phyloP scores from a whole-genome alignment of 2,329 filamentous ascomycete genomes.

The Curvularia spicifera region DNA sequence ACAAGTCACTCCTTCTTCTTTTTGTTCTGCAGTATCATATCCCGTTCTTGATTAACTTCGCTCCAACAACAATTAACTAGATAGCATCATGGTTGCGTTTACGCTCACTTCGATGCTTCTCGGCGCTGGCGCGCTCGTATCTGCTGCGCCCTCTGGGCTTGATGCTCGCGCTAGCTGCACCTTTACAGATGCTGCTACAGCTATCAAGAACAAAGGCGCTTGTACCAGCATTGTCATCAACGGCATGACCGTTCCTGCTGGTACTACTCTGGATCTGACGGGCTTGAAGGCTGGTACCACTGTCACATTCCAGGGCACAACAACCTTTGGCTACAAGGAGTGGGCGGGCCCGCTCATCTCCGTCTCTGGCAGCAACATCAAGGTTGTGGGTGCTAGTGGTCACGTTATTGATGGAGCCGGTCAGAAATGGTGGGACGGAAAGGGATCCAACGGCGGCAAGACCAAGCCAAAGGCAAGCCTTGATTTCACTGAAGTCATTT shows the following conservation, averaged over 20 bases:
- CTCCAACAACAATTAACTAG: slow-evolving; percentile 4
- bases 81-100: slow-evolving; percentile 32
- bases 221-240: slow-evolving; percentile 63
- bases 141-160: slow-evolving; percentile 41
- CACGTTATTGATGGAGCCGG: slow-evolving; percentile 65
- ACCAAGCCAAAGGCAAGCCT: slow-evolving; percentile 43
- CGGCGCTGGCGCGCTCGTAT: slow-evolving; percentile 40
- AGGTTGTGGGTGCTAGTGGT: slow-evolving; percentile 64
- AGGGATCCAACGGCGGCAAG: slow-evolving; percentile 57
- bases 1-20: slow-evolving; percentile 8
- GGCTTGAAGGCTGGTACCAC: slow-evolving; percentile 59
- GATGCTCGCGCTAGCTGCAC: slow-evolving; percentile 56
- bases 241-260: slow-evolving; percentile 63
- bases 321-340: slow-evolving; percentile 70
- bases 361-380: slow-evolving; percentile 64
- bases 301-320: slow-evolving; percentile 69
- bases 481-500: neutral
- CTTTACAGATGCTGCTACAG: slow-evolving; percentile 60
- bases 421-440: slow-evolving; percentile 58
- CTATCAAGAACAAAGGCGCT: slow-evolving; percentile 56
- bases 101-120: slow-evolving; percentile 30
- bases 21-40: slow-evolving; percentile 12
- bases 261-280: slow-evolving; percentile 65
- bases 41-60: slow-evolving; percentile 17
- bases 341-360: slow-evolving; percentile 70